Evolutionary conservation across 371 early-diverging fungal genomes (phyloP), one percentile per base, ranked within the genome.

Genomic region (Gilbertella persicaria): DNA sequence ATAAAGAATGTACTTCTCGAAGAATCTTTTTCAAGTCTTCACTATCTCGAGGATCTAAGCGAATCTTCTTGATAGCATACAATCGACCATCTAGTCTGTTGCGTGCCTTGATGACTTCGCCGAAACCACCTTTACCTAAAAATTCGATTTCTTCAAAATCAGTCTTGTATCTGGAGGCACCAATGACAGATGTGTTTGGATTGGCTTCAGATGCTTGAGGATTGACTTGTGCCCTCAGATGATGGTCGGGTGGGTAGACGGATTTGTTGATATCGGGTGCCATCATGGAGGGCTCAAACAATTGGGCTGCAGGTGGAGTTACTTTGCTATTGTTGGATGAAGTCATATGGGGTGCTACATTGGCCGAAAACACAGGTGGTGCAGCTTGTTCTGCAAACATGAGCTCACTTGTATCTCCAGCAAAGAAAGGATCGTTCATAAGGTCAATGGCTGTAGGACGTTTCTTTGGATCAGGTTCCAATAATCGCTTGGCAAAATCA

Each of bases 81-180:
- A 89, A 76, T 16, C 91, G 77, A 19, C 93, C 90, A 53, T 97
- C 95, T 7, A 90, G 65, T 43, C 78, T 62, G 45, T 97, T 96
- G 24, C 93, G 77, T 0, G 92, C 93, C 63, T 97, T 97, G 48
- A 95, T 89, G 2, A 97, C 97, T 55, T 90, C 90, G 9, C 97
- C 97, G 75, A 95, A 97, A 0, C 95, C 95, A 8, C 93, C 97
- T 64, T 85, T 87, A 0, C 97, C 97, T 9, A 97, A 72, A 57
- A 92, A 94, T 58, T 91, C 92, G 26, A 96, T 75, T 62, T 97
- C 96, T 60, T 96, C 93, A 78, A 96, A 97, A 62, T 97, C 97
- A 3, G 85, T 64, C 50, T 75, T 79, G 66, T 96, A 97, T 3
- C 92, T 78, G 4, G 92, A 91, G 1, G 47, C 45, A 25, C 45